A percentile compares a stretch with the other conserved stretches of the same genome.
Evolutionary conservation across 2,329 filamentous ascomycete species (phyloP).

Genomic region (Lachnellula hyalina): DNA sequence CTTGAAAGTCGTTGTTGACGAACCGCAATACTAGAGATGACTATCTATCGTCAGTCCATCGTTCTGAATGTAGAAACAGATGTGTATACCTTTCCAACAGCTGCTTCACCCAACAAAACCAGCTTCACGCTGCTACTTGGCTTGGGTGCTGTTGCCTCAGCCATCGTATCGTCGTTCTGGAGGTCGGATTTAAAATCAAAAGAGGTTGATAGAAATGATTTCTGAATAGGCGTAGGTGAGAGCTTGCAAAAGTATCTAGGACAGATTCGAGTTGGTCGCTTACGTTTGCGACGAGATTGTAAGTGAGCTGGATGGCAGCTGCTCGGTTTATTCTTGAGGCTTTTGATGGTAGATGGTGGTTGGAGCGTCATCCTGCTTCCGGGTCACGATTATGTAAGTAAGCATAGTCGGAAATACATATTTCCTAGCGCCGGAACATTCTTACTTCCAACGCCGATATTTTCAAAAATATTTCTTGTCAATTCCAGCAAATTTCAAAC

Average conservation of each 20-base stretch:
- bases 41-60: conserved; percentile 39
- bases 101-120: conserved; percentile 92
- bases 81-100: conserved; percentile 82
- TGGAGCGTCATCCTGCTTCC: neutral
- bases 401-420: neutral
- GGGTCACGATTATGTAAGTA: neutral
- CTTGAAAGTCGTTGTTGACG: conserved; percentile 99
- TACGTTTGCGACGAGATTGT: neutral
- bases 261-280: neutral
- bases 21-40: conserved; percentile 96
- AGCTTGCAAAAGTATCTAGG: neutral
- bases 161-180: conserved; percentile 45
- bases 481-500: neutral
- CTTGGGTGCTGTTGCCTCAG: conserved; percentile 74
- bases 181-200: neutral
- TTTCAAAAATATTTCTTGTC: conserved; percentile 3
- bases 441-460: neutral
- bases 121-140: conserved; percentile 99
- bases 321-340: conserved; percentile 3
- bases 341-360: conserved; percentile 1
- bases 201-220: conserved; percentile 5
- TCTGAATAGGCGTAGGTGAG: neutral
- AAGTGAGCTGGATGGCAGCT: neutral
- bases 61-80: neutral
- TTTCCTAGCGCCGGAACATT: neutral